Evolutionary conservation across 2,329 filamentous ascomycete genomes (phyloP), one percentile per base, ranked within the genome.

Genomic region (Blumeria hordei): DNA sequence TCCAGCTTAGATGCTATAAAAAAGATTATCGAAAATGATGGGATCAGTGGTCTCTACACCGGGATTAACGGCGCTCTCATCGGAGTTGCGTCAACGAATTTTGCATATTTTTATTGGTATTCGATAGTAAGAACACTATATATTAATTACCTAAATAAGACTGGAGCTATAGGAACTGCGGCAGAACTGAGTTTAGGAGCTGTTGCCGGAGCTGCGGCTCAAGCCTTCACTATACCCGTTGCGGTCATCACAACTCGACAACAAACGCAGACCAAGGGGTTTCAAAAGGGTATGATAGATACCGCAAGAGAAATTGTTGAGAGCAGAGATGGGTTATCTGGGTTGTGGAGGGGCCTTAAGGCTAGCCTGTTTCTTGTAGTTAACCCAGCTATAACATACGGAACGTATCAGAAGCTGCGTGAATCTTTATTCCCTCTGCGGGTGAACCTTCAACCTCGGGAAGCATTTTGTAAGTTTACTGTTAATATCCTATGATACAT

Each of bases 91-190:
- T 95, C 88, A 32, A 96, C 90, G 54, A 98, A 98, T 69, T 98
- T 98, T 67, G 92, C 92, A 63, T 98, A 98, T 71, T 98, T 98
- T 68, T 98, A 98, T 72, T 96, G 90, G 88, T 96, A 96, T 68
- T 90, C 87, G 5, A 71, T 92, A 33, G 86, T 95, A 35, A 80
- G 92, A 59, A 79, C 79, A 14, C 69, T 94, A 18, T 96, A 96
- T 67, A 69, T 85, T 60, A 74, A 73, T 36, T 74, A 73, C 28
- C 70, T 70, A 61, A 76, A 76, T 60, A 71, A 77, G 43, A 67
- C 74, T 58, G 76, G 75, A 60, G 65, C 81, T 32, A 86, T 88
- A 1, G 81, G 85, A 18, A 96, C 88, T 0, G 77, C 83, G 4
- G 74, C 83, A 47, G 92, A 98, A 69, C 74, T 98, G 56, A 76